Evolutionary conservation across 2,329 filamentous ascomycete genomes (phyloP), one percentile per base, ranked within the genome.

Genomic region (Aspergillus sp.): DNA sequence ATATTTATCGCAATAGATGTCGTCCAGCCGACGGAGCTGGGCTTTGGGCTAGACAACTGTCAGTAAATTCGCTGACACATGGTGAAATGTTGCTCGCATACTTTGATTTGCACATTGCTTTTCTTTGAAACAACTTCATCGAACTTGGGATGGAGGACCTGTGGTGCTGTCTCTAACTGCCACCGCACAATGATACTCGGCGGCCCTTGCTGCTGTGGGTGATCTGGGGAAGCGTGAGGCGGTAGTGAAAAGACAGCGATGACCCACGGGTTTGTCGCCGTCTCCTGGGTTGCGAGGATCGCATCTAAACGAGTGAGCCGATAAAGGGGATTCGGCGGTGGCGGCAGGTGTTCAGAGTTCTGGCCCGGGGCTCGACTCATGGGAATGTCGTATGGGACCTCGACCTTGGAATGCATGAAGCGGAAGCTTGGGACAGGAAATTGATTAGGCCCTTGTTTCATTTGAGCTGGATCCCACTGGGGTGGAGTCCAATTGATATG

Each of bases 131-230:
- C 83, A 21, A 94, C 78, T 61, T 92, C 87, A 59, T 91, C 88
- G 67, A 96, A 93, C 11, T 87, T 88, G 2, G 86, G 75, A 65
- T 94, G 88, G 6, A 95, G 74, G 9, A 75, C 78, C 57, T 87
- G 84, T n/a, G 81, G 73, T 45, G 83, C 79, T 29, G 88, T 84
- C 29, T 81, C 79, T 9, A 93, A 69, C 60, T 94, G 87, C 93
- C 93, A 97, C 56, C 88, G 83, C 57, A 91, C 86, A 56, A 97
- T 79, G 38, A 92, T 82, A 60, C 87, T 96, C 60, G 88, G 84
- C 0, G 83, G 76, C 29, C 86, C 83, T 58, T 86, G 84, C 40
- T 81, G 79, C 49, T 82, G 85, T 25, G 86, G 79, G 25, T 79
- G 79, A 49, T 73, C 73, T 48, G 73, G 73, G 58, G 76, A 78